A percentile compares a stretch with the other conserved stretches of the same genome.
These are phyloP conservation scores for Neurospora sp. DNA, from an alignment of 2,329 filamentous ascomycete genomes.

Conservation along the genomic window DNA sequence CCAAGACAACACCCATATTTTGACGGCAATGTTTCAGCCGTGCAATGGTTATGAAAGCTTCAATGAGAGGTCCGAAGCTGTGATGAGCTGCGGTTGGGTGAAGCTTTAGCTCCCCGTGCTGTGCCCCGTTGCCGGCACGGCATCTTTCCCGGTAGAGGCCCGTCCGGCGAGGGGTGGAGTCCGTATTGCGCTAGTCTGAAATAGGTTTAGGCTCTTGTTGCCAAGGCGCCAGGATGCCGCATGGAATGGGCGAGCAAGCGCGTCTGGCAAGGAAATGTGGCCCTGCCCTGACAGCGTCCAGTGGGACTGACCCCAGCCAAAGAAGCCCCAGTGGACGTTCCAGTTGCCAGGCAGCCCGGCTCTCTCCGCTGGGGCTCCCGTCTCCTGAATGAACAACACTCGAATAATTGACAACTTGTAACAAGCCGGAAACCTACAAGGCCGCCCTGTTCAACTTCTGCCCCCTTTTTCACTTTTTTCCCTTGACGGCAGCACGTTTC, in stretches of 20 bases:
- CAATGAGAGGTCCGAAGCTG: background rate
- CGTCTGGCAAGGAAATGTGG: slow-evolving; percentile 14
- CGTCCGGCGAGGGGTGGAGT: background rate
- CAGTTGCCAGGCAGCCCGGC: background rate
- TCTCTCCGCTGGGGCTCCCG: background rate
- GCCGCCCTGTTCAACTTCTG: background rate
- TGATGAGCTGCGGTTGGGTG: background rate
- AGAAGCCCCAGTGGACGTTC: background rate
- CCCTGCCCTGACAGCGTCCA: slow-evolving; percentile 22
- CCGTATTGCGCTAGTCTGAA: slow-evolving; percentile 16
- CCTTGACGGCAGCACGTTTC: background rate
- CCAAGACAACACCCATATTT: slow-evolving; percentile 23
- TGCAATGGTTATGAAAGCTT: background rate
- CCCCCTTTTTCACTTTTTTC: slow-evolving; percentile 1
- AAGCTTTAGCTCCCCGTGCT: background rate
- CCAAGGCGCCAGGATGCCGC: slow-evolving; percentile 22
- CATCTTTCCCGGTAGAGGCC: background rate
- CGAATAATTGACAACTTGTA: background rate
- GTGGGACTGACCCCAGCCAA: slow-evolving; percentile 16
- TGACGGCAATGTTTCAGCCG: background rate
- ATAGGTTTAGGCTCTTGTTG: slow-evolving; percentile 7
- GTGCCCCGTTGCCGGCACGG: background rate
- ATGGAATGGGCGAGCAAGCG: slow-evolving; percentile 9
- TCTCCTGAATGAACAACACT: background rate
- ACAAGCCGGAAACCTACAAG: background rate